Conservation (phyloP, 306 rosid genomes). For the Trichosanthes truncata region DNA sequence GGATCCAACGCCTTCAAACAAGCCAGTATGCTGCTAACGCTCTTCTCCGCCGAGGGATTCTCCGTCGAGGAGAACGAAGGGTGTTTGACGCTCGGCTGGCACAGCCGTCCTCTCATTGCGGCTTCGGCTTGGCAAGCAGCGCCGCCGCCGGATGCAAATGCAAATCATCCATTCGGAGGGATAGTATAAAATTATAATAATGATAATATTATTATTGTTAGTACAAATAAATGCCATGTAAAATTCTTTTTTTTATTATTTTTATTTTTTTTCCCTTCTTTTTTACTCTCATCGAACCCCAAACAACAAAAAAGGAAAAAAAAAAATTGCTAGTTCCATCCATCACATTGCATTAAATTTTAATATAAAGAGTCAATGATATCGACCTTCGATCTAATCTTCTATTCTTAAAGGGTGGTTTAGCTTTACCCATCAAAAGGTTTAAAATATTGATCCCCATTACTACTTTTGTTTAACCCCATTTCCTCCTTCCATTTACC, state of each 20-base stretch:
- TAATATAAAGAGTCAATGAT: slow-evolving; percentile 10
- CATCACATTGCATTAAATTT: slow-evolving; percentile 9
- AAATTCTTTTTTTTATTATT: slow-evolving; percentile 11
- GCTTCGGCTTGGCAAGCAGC: slow-evolving; percentile 83
- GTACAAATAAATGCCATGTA: not conserved
- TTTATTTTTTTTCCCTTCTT: not conserved
- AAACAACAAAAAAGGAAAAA: not conserved
- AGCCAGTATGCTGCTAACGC: slow-evolving; percentile 70
- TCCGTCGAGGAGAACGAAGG: slow-evolving; percentile 77
- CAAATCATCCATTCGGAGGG: not conserved
- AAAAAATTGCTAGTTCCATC: not conserved
- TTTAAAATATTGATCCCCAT: not conserved
- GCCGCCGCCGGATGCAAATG: not conserved
- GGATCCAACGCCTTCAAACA: slow-evolving; percentile 88
- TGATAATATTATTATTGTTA: not conserved
- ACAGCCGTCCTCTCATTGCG: slow-evolving; percentile 70
- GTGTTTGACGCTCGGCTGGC: slow-evolving; percentile 84
- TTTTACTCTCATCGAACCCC: not conserved
- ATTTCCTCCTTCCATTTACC: not conserved
- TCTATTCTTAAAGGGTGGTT: not conserved
- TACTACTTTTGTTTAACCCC: not conserved
- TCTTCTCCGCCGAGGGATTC: slow-evolving; percentile 75
- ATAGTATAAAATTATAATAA: not conserved
- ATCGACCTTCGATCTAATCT: slow-evolving; percentile 8
- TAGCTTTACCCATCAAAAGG: not conserved